Conservation (phyloP, 2,329 filamentous ascomycete species). For the Cercospora berteroae region DNA sequence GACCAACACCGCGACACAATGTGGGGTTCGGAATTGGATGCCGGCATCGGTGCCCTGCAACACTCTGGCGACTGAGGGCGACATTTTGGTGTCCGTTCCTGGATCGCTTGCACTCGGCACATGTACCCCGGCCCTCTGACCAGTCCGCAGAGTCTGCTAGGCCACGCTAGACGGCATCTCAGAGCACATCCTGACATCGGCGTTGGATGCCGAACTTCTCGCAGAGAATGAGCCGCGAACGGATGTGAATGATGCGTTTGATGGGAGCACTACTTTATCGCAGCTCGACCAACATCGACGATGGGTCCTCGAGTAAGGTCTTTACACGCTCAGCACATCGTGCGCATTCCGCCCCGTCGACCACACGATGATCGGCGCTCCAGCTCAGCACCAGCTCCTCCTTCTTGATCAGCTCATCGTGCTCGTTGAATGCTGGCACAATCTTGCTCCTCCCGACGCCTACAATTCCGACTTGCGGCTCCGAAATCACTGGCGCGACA, state of each 20-base stretch:
- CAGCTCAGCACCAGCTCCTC: conserved; percentile 90
- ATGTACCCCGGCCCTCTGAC: neutral
- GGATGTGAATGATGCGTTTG: neutral
- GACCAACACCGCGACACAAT: neutral
- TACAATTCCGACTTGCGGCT: conserved; percentile 86
- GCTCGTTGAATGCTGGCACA: conserved; percentile 70
- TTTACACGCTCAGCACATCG: conserved; percentile 81
- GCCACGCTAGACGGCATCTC: neutral
- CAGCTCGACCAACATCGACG: conserved; percentile 80
- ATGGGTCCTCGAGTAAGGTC: conserved; percentile 76
- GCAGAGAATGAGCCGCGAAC: conserved; percentile 1
- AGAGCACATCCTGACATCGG: neutral
- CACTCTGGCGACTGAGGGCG: neutral
- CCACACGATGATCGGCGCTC: conserved; percentile 91
- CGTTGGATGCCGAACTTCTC: conserved; percentile 1
- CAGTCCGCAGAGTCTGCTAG: neutral
- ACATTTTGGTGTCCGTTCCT: conserved; percentile 1
- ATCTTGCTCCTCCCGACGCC: conserved; percentile 79
- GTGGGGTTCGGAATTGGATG: conserved; percentile 8
- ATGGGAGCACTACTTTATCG: conserved; percentile 47
- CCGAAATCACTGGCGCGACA: conserved; percentile 85
- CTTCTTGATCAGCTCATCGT: conserved; percentile 63
- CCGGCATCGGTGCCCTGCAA: neutral
- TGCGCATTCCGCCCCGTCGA: conserved; percentile 93
- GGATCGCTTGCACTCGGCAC: conserved; percentile 6